Base-by-base conservation (phyloP, 2,329 filamentous ascomycete species). In the Immersiporthe knoxdaviesiana region DNA sequence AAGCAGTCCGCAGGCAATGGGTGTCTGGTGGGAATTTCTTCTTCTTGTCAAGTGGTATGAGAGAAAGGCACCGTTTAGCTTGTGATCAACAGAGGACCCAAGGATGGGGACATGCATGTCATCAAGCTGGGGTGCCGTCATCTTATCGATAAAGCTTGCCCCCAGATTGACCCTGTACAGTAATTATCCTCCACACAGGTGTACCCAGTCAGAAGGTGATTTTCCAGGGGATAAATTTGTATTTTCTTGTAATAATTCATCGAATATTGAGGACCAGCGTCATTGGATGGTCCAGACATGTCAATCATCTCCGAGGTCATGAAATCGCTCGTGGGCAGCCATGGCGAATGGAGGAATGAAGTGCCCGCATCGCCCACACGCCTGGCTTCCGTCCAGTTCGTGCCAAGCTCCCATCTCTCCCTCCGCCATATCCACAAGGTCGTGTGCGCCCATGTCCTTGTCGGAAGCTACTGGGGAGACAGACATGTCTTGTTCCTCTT, bases 301-400 rank as follows among this genome's bases (percentile, higher is more conserved):
- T 63, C 61, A 63, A 30, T 27, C 16, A 10, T 65, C 70, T 64
- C 65, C 70, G 11, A 71, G 61, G 1, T 52, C 67, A 21, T 71
- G 70, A 24, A 63, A 71, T 24, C 70, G 63, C 50, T 67, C 35
- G 24, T 71, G 70, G 14, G 70, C 70, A 16, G 67, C 32, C 8
- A 69, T 35, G 1, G 70, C 70, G n/a, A 71, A 71, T 3, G 52
- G 27, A 30, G 70, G 70, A 10, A 69, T 37, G 16, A 60, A 65
- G 47, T 71, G 67, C 7, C 70, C 70, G 37, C 70, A 71, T 12
- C 24, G 58, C 2, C n/a, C 32, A 50, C 70, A 71, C 2, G 44
- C 37, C 61, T 65, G 63, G 37, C 64, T 71, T 27, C 68, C 70
- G 16, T 71, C 70, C 39, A 60, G 16, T 10, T 66, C 61, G 21